Evolutionary conservation across 2,329 filamentous ascomycete species (phyloP).

Genomic region (Cladosporium sp.): DNA sequence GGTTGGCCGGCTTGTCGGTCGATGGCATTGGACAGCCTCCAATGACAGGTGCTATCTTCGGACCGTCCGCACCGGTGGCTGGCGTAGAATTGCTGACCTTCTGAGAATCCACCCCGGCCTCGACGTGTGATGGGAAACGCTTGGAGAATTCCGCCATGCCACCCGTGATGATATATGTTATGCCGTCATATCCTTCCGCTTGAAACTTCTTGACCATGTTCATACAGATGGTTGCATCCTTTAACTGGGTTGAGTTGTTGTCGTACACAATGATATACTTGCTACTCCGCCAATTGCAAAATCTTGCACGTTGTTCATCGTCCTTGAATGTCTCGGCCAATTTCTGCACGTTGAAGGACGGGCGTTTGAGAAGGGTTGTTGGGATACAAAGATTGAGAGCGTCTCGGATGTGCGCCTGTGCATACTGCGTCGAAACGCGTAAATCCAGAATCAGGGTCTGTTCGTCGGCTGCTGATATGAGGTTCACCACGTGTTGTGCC

Average conservation of each 20-base stretch:
- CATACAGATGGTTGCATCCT: slow-evolving; percentile 73
- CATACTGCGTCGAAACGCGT: slow-evolving; percentile 78
- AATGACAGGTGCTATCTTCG: slow-evolving; percentile 69
- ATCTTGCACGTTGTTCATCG: slow-evolving; percentile 64
- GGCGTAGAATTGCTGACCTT: slow-evolving; percentile 11
- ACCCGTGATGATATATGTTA: slow-evolving; percentile 70
- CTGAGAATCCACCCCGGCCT: slow-evolving; percentile 34
- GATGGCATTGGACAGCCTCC: slow-evolving; percentile 81
- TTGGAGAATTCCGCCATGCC: slow-evolving; percentile 73
- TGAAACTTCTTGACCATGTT: slow-evolving; percentile 94
- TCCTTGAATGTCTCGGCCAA: slow-evolving; percentile 80
- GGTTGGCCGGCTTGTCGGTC: slow-evolving; percentile 66
- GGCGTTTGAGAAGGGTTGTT: slow-evolving; percentile 84
- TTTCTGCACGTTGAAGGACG: slow-evolving; percentile 85
- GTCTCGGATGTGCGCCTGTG: slow-evolving; percentile 67
- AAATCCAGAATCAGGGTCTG: slow-evolving; percentile 74
- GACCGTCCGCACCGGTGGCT: slow-evolving; percentile 47
- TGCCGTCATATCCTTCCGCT: slow-evolving; percentile 74
- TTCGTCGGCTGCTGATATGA: slow-evolving; percentile 44
- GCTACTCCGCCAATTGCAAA: slow-evolving; percentile 70
- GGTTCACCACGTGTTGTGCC: slow-evolving; percentile 46
- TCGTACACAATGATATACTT: slow-evolving; percentile 86
- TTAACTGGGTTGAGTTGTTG: slow-evolving; percentile 66
- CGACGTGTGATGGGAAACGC: slow-evolving; percentile 62
- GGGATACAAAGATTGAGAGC: slow-evolving; percentile 92